Evolutionary conservation across 805 yeast species (phyloP).

Genomic region (Metschnikowia lunata): DNA sequence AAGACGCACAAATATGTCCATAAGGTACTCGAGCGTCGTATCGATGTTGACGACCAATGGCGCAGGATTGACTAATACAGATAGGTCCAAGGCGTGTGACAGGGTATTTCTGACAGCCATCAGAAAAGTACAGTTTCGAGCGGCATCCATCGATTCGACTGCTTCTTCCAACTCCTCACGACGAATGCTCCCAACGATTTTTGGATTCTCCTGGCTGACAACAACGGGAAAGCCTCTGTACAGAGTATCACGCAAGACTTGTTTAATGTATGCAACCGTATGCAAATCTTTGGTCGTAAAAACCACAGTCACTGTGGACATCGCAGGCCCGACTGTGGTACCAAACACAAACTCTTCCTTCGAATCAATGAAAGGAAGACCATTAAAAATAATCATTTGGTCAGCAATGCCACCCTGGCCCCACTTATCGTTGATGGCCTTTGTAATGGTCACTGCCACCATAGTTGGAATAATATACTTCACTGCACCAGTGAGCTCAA

Average conservation of each 20-base stretch:
- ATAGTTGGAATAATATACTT: slow-evolving; percentile 90
- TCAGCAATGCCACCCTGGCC: slow-evolving; percentile 91
- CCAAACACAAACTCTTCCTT: slow-evolving; percentile 61
- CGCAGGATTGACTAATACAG: slow-evolving; percentile 43
- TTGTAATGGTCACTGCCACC: slow-evolving; percentile 90
- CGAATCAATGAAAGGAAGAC: slow-evolving; percentile 73
- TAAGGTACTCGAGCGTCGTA: slow-evolving; percentile 55
- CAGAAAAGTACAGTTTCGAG: slow-evolving; percentile 17
- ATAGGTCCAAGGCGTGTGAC: slow-evolving; percentile 19
- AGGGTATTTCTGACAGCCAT: background rate
- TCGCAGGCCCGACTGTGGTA: slow-evolving; percentile 50
- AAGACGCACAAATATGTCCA: slow-evolving; percentile 66
- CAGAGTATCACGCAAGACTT: slow-evolving; percentile 28
- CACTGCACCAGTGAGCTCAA: slow-evolving; percentile 93
- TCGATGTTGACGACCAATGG: slow-evolving; percentile 56
- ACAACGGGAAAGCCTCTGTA: slow-evolving; percentile 56
- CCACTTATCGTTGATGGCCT: slow-evolving; percentile 68
- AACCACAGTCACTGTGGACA: slow-evolving; percentile 44
- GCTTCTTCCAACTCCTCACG: slow-evolving; percentile 33
- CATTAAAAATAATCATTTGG: slow-evolving; percentile 85
- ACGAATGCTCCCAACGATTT: slow-evolving; percentile 44
- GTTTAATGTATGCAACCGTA: slow-evolving; percentile 29
- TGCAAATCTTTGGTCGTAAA: slow-evolving; percentile 33
- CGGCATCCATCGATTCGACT: slow-evolving; percentile 6
- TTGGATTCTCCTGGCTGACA: slow-evolving; percentile 30